A percentile compares a stretch with the other conserved stretches of the same genome.
phyloP scores from a whole-genome alignment of 257 asterid species.

The Phtheirospermum japonicum region DNA sequence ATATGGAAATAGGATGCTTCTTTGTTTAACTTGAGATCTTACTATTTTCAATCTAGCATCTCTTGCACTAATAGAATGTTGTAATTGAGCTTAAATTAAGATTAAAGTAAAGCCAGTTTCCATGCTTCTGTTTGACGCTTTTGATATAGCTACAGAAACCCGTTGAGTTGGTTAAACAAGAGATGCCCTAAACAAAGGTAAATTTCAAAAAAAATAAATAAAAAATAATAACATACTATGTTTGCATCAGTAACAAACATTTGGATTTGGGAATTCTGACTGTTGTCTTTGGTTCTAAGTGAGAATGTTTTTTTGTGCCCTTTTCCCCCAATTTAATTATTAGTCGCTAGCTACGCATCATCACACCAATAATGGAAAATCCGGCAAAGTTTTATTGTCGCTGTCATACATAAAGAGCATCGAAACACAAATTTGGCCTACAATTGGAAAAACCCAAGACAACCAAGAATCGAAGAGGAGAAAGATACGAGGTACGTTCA shows the following conservation, averaged over 20 bases:
- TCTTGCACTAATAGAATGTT: background rate
- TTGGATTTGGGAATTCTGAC: conserved; percentile 22
- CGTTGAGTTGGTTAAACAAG: too few relatives aligned
- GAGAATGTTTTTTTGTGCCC: conserved; percentile 43
- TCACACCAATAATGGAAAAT: conserved; percentile 18
- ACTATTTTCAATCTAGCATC: background rate
- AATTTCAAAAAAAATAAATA: too few relatives aligned
- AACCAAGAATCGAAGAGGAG: background rate
- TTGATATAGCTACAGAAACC: background rate
- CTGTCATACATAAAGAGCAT: conserved; percentile 29
- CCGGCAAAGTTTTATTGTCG: conserved; percentile 25
- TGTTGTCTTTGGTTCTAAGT: conserved; percentile 36
- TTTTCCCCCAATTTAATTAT: conserved; percentile 30
- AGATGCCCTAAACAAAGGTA: too few relatives aligned
- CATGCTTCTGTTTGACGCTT: conserved; percentile 25
- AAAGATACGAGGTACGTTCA: background rate
- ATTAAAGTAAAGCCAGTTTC: background rate
- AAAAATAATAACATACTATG: too few relatives aligned
- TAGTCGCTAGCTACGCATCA: conserved; percentile 17
- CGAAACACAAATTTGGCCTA: conserved; percentile 18
- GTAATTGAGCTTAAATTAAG: background rate
- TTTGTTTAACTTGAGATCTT: conserved; percentile 28
- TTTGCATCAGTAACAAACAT: background rate
- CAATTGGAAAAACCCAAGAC: conserved; percentile 26
- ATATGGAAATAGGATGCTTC: background rate